These are phyloP conservation scores for Cyclostephanos invisitatus DNA, from an alignment of 108 stramenopile genomes.

Conservation along the genomic window DNA sequence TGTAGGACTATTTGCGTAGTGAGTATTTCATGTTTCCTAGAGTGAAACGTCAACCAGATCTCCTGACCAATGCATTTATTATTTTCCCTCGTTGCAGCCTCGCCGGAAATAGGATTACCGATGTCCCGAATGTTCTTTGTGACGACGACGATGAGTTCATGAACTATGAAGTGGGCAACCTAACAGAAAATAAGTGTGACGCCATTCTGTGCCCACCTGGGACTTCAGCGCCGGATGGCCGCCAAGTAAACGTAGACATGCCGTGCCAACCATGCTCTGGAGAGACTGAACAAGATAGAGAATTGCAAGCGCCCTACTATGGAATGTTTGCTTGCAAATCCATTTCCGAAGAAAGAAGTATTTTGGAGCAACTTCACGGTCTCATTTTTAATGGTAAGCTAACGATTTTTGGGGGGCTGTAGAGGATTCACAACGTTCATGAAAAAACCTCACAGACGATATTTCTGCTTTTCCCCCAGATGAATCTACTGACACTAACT, in stretches of 20 bases:
- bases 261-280: slow-evolving; percentile 55
- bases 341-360: slow-evolving; percentile 51
- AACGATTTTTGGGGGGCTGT: not conserved
- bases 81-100: slow-evolving; percentile 19
- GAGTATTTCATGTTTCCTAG: slow-evolving; percentile 4
- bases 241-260: slow-evolving; percentile 43
- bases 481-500: slow-evolving; percentile 28
- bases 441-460: not conserved
- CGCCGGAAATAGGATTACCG: slow-evolving; percentile 68
- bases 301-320: slow-evolving; percentile 42
- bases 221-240: slow-evolving; percentile 63
- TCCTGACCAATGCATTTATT: not conserved
- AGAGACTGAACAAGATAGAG: slow-evolving; percentile 3
- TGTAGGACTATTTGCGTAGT: slow-evolving; percentile 37
- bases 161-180: slow-evolving; percentile 65
- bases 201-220: slow-evolving; percentile 82
- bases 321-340: slow-evolving; percentile 58
- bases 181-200: slow-evolving; percentile 64
- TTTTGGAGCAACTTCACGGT: slow-evolving; percentile 52
- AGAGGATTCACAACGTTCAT: not conserved
- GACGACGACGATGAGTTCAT: slow-evolving; percentile 64
- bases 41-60: not conserved
- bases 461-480: not conserved
- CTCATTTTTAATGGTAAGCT: slow-evolving; percentile 33
- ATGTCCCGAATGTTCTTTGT: slow-evolving; percentile 61